Evolutionary conservation across 768 basidiomycete genomes (phyloP).

Genomic region (Lyophyllum shimeji): DNA sequence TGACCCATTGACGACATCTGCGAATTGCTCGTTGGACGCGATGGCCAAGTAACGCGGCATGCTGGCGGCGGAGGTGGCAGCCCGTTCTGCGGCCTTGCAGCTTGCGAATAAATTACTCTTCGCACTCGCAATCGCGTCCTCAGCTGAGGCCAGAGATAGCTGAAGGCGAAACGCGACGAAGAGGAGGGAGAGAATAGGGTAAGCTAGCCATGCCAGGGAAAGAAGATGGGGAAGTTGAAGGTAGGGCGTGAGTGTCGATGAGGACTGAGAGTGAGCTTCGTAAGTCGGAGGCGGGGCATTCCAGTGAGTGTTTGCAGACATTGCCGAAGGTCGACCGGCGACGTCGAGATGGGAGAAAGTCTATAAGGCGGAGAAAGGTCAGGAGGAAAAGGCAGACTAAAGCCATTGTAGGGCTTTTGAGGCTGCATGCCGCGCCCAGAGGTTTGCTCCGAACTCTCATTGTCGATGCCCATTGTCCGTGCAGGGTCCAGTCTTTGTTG

Average conservation of each 20-base stretch:
- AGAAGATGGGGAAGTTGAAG: conserved; percentile 81
- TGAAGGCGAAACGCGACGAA: conserved; percentile 86
- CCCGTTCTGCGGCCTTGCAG: conserved; percentile 82
- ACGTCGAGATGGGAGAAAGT: conserved; percentile 28
- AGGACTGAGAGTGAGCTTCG: conserved; percentile 45
- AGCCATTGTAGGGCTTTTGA: conserved; percentile 19
- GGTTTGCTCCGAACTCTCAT: conserved; percentile 1
- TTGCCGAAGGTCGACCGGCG: conserved; percentile 47
- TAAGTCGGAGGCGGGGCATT: conserved; percentile 56
- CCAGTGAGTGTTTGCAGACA: conserved; percentile 30
- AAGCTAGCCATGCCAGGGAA: conserved; percentile 88
- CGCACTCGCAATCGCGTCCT: conserved; percentile 64
- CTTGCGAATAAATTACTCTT: conserved; percentile 78
- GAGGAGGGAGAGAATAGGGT: conserved; percentile 84
- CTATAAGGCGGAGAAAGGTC: conserved; percentile 18
- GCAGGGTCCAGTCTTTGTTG: conserved; percentile 1
- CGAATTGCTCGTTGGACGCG: conserved; percentile 79
- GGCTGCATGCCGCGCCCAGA: not conserved
- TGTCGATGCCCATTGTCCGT: conserved; percentile 8
- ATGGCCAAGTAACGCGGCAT: conserved; percentile 88
- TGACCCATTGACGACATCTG: conserved; percentile 75
- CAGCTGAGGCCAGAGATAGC: conserved; percentile 67
- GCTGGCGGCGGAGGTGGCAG: conserved; percentile 79
- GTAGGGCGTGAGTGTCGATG: conserved; percentile 68
- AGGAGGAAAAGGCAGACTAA: conserved; percentile 10